Evolutionary conservation across 306 rosid species (phyloP).

Genomic region (Astragalus glycyphyllos): DNA sequence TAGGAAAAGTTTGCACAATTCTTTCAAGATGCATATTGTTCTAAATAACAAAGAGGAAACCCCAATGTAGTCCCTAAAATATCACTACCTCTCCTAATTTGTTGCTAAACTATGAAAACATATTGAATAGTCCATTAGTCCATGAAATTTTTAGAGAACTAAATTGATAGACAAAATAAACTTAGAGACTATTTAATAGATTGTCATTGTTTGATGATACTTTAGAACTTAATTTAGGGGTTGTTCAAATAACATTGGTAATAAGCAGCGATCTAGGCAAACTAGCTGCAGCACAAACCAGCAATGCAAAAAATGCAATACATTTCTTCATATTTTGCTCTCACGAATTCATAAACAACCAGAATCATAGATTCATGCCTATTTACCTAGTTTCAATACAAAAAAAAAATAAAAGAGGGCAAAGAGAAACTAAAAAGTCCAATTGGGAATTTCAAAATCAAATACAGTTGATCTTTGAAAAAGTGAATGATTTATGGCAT

Average conservation of each 20-base stretch:
- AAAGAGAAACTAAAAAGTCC: background rate
- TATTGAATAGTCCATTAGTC: too few relatives aligned
- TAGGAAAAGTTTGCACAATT: constrained; percentile 9
- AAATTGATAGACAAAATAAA: too few relatives aligned
- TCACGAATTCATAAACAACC: background rate
- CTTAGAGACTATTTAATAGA: too few relatives aligned
- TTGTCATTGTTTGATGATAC: too few relatives aligned
- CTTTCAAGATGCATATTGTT: background rate
- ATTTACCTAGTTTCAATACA: background rate
- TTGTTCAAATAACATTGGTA: too few relatives aligned
- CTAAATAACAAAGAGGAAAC: background rate
- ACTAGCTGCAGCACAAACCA: background rate
- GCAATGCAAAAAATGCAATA: background rate
- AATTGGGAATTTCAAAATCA: constrained; percentile 26
- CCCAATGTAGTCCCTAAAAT: too few relatives aligned
- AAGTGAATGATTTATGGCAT: background rate
- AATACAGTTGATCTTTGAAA: background rate
- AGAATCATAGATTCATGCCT: background rate
- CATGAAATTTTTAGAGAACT: too few relatives aligned
- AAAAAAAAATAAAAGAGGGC: background rate
- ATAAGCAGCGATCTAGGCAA: background rate
- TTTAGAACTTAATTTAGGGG: too few relatives aligned
- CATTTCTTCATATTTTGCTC: background rate
- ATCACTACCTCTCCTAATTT: too few relatives aligned
- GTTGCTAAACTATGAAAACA: too few relatives aligned